Evolutionary conservation across 2,329 filamentous ascomycete species (phyloP).

Genomic region (Aspergillus ustus): DNA sequence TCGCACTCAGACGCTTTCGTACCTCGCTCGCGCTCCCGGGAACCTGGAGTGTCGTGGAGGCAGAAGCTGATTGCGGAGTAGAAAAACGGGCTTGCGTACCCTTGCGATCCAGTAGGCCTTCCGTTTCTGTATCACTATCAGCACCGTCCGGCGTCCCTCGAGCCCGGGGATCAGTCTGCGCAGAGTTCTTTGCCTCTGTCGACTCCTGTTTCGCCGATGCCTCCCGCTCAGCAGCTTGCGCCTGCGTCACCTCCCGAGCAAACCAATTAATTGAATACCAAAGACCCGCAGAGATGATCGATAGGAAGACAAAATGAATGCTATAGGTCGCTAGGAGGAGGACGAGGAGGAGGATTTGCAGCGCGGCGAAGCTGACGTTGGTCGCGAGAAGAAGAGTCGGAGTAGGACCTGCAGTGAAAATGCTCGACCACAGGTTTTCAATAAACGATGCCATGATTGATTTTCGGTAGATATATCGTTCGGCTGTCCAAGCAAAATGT

Average conservation of each 20-base stretch:
- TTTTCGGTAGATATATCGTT: neutral
- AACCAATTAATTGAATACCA: slow-evolving; percentile 99
- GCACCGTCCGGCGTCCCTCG: slow-evolving; percentile 37
- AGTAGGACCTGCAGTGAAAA: slow-evolving; percentile 91
- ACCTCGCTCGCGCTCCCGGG: slow-evolving; percentile 44
- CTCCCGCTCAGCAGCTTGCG: slow-evolving; percentile 50
- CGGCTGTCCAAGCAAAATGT: no score
- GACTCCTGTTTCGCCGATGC: slow-evolving; percentile 47
- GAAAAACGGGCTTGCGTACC: slow-evolving; percentile 19
- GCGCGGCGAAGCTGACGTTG: slow-evolving; percentile 82
- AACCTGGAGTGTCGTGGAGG: slow-evolving; percentile 53
- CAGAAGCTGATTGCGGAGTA: slow-evolving; percentile 24
- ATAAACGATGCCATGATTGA: slow-evolving; percentile 59
- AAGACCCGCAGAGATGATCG: slow-evolving; percentile 75
- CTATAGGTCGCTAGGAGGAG: slow-evolving; percentile 83
- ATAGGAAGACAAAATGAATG: slow-evolving; percentile 86
- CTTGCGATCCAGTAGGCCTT: slow-evolving; percentile 32
- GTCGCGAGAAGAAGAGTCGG: slow-evolving; percentile 86
- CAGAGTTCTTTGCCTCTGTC: slow-evolving; percentile 22
- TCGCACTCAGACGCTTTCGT: slow-evolving; percentile 51
- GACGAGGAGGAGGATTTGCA: slow-evolving; percentile 76
- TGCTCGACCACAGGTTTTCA: slow-evolving; percentile 81
- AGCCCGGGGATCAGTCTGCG: slow-evolving; percentile 28
- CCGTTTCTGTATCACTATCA: slow-evolving; percentile 53
- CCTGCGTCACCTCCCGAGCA: slow-evolving; percentile 66